Conservation (phyloP, 345 rosid genomes). For the Ceriops decandra region DNA sequence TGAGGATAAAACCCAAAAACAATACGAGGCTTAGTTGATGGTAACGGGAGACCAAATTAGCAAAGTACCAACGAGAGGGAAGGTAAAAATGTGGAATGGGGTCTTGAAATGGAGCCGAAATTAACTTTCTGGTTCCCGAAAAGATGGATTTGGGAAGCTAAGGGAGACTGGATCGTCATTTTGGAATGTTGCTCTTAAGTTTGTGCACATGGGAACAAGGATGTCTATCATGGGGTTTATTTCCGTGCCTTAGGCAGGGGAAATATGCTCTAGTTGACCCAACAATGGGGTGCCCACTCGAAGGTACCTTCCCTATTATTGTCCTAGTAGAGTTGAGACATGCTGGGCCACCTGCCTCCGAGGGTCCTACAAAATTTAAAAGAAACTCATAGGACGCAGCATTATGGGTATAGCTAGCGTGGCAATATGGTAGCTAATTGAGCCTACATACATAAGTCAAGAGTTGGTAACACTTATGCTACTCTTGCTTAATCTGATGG, state of each 20-base stretch:
- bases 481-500: not conserved
- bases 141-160: slow-evolving; percentile 33
- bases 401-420: not conserved
- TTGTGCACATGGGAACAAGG: slow-evolving; percentile 82
- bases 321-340: slow-evolving; percentile 71
- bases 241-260: slow-evolving; percentile 58
- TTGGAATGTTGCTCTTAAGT: slow-evolving; percentile 75
- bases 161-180: slow-evolving; percentile 32
- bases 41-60: too few relatives aligned
- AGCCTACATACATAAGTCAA: not conserved
- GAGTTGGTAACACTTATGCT: too few relatives aligned
- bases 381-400: slow-evolving; percentile 18
- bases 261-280: slow-evolving; percentile 53
- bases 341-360: slow-evolving; percentile 42
- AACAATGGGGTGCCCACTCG: slow-evolving; percentile 46
- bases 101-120: not conserved
- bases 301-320: slow-evolving; percentile 46
- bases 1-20: too few relatives aligned
- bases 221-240: slow-evolving; percentile 52
- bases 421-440: not conserved
- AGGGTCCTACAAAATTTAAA: slow-evolving; percentile 26
- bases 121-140: slow-evolving; percentile 26
- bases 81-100: not conserved
- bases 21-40: too few relatives aligned
- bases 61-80: not conserved